phyloP scores from a whole-genome alignment of 2,329 filamentous ascomycete genomes.

The Massarina eburnea region DNA sequence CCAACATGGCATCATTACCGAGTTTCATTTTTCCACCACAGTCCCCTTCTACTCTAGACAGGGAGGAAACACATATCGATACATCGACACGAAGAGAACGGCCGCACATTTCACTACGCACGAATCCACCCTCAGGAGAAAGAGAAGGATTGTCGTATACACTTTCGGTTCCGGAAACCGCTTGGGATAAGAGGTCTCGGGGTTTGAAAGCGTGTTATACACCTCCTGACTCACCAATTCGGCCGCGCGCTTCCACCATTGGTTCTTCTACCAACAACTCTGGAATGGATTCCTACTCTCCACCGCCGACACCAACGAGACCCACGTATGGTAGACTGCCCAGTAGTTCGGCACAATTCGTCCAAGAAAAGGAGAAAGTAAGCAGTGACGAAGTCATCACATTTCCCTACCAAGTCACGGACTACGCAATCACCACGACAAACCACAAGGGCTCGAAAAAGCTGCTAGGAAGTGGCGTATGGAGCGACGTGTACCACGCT shows the following conservation, averaged over 20 bases:
- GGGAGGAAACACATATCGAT: slow-evolving; percentile 3
- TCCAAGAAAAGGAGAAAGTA: slow-evolving; percentile 17
- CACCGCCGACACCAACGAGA: slow-evolving; percentile 31
- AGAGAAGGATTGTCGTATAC: slow-evolving; percentile 9
- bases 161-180: slow-evolving; percentile 8
- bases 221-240: slow-evolving; percentile 30
- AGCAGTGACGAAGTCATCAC: slow-evolving; percentile 23
- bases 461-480: slow-evolving; percentile 35
- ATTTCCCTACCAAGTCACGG: slow-evolving; percentile 26
- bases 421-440: slow-evolving; percentile 27
- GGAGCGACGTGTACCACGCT: slow-evolving; percentile 42
- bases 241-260: slow-evolving; percentile 20
- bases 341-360: too few relatives aligned
- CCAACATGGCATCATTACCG: slow-evolving; percentile 5
- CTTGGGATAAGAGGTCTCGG: slow-evolving; percentile 4
- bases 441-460: slow-evolving; percentile 28
- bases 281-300: slow-evolving; percentile 14
- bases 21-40: slow-evolving; percentile 8
- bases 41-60: slow-evolving; percentile 1
- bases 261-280: slow-evolving; percentile 2
- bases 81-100: slow-evolving; percentile 6
- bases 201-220: slow-evolving; percentile 18
- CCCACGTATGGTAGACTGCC: too few relatives aligned
- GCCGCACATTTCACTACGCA: slow-evolving; percentile 17
- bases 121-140: not conserved